These are phyloP conservation scores for Acanthamoeba healyi DNA, from an alignment of 208 protist species.

Conservation along the genomic window DNA sequence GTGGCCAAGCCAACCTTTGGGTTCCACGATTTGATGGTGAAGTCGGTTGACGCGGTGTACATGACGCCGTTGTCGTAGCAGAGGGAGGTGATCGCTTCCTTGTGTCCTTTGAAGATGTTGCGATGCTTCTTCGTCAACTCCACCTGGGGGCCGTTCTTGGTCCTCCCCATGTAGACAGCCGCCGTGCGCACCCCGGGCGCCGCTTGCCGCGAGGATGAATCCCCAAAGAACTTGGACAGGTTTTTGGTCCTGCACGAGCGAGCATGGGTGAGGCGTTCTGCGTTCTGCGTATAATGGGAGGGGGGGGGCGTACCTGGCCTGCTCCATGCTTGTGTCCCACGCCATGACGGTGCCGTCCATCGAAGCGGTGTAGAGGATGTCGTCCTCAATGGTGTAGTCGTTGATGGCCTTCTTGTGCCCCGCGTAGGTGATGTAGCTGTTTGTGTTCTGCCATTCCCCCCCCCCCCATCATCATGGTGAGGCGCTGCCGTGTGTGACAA, in stretches of 20 bases:
- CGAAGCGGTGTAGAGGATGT: slow-evolving; percentile 11
- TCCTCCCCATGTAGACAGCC: neutral
- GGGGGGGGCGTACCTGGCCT: neutral
- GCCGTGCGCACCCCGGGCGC: slow-evolving; percentile 11
- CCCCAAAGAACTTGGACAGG: slow-evolving; percentile 34
- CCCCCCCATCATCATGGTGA: too few species aligned
- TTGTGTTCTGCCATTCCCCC: neutral
- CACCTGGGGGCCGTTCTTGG: neutral
- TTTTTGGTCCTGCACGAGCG: neutral
- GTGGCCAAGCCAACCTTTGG: neutral
- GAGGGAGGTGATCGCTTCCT: slow-evolving; percentile 4
- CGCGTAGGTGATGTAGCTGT: slow-evolving; percentile 1
- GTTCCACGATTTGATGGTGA: slow-evolving; percentile 2
- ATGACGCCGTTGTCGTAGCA: neutral
- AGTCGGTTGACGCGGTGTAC: slow-evolving; percentile 30
- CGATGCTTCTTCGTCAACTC: neutral
- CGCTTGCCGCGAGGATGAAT: neutral
- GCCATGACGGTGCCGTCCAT: neutral
- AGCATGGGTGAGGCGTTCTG: too few species aligned
- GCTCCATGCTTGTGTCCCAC: slow-evolving; percentile 29
- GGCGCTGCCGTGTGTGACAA: too few species aligned
- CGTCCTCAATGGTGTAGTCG: neutral
- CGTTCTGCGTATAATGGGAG: too few species aligned
- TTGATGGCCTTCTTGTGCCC: neutral
- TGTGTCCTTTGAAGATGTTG: neutral